These are phyloP conservation scores for Fusarium sp. DNA, from an alignment of 2,329 filamentous ascomycete genomes.

Conservation along the genomic window DNA sequence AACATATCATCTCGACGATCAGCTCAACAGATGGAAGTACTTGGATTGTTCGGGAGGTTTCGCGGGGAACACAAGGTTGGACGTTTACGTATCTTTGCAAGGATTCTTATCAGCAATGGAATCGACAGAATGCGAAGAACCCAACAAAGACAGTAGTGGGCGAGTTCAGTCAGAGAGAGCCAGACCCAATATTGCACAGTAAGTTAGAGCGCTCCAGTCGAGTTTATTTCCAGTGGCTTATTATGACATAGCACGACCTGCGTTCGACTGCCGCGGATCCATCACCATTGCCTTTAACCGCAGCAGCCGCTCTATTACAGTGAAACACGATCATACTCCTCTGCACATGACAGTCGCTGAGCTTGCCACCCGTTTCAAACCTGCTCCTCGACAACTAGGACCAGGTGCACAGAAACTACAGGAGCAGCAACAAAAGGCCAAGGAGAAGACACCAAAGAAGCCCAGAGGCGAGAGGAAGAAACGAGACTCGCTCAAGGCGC, in stretches of 20 bases:
- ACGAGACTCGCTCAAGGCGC: slow-evolving; percentile 42
- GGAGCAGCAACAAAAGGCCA: slow-evolving; percentile 40
- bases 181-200: slow-evolving; percentile 62
- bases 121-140: slow-evolving; percentile 60
- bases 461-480: slow-evolving; percentile 50
- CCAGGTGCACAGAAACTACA: slow-evolving; percentile 46
- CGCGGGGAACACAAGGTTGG: slow-evolving; percentile 64
- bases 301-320: slow-evolving; percentile 60
- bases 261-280: slow-evolving; percentile 70
- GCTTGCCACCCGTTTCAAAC: slow-evolving; percentile 62
- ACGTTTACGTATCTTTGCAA: slow-evolving; percentile 67
- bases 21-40: slow-evolving; percentile 61
- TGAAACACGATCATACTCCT: slow-evolving; percentile 69
- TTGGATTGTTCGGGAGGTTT: slow-evolving; percentile 63
- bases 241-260: slow-evolving; percentile 62
- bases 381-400: slow-evolving; percentile 56
- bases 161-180: slow-evolving; percentile 63
- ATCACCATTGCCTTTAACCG: slow-evolving; percentile 65
- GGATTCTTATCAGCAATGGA: slow-evolving; percentile 66
- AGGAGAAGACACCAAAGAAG: slow-evolving; percentile 48
- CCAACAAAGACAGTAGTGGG: slow-evolving; percentile 59
- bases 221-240: not conserved
- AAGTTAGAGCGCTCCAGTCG: slow-evolving; percentile 39
- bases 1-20: slow-evolving; percentile 61
- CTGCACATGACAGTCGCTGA: slow-evolving; percentile 69